phyloP scores from a whole-genome alignment of 2,329 filamentous ascomycete genomes.

The Microdochium bolleyi region DNA sequence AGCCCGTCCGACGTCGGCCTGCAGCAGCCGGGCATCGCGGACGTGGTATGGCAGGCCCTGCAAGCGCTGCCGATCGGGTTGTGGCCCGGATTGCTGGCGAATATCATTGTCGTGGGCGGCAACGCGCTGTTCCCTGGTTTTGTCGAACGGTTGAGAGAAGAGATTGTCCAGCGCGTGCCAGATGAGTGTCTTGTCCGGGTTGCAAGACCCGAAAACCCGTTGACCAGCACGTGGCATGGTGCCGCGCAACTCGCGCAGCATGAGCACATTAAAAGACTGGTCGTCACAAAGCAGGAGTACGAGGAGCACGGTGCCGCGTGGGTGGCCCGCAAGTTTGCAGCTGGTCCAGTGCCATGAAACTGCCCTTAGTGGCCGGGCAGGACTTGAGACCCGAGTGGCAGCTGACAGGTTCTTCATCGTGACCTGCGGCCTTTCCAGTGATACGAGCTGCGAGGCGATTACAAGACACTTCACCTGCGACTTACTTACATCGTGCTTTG shows the following conservation, averaged over 20 bases:
- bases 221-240: conserved; percentile 78
- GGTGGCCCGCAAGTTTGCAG: conserved; percentile 63
- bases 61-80: conserved; percentile 69
- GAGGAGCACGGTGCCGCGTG: conserved; percentile 74
- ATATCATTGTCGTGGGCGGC: conserved; percentile 83
- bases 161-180: conserved; percentile 63
- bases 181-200: conserved; percentile 74
- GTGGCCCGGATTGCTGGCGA: conserved; percentile 77
- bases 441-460: no score
- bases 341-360: conserved; percentile 17
- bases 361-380: no score
- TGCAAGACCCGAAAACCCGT: conserved; percentile 60
- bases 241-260: conserved; percentile 71
- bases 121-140: conserved; percentile 77
- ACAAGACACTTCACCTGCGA: no score
- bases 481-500: no score
- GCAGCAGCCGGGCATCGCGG: conserved; percentile 72
- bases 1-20: conserved; percentile 79
- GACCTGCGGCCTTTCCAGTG: no score
- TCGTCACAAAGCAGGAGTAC: conserved; percentile 85
- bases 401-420: no score
- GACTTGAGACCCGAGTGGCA: no score
- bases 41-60: conserved; percentile 75
- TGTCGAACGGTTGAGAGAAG: conserved; percentile 67
- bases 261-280: conserved; percentile 55